Conservation (phyloP, 1,284 basidiomycete species). For the Apiotrichum veenhuisii region DNA sequence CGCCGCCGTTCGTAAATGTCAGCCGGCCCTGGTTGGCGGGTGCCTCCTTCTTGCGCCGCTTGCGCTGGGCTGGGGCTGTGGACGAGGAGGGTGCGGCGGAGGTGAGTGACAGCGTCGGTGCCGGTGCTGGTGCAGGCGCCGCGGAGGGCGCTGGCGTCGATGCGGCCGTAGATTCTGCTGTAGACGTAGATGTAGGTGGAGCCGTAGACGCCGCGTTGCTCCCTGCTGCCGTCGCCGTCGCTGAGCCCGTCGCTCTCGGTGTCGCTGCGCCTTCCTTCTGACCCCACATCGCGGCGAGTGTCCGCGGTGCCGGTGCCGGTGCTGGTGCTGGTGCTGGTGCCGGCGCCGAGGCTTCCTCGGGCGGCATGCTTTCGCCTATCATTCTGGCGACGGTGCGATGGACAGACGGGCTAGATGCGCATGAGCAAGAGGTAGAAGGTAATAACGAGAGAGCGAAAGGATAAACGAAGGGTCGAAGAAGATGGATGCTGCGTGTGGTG, state of each 20-base stretch:
- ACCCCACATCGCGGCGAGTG: constrained; percentile 1
- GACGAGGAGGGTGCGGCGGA: background rate
- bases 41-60: constrained; percentile 16
- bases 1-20: constrained; percentile 12
- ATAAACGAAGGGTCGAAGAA: too few species aligned
- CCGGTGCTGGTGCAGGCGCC: too few species aligned
- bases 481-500: too few species aligned
- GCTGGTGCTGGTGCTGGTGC: background rate
- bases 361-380: too few species aligned
- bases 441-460: too few species aligned
- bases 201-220: background rate
- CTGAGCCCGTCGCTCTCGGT: too few species aligned
- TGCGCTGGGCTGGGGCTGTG: constrained; percentile 3
- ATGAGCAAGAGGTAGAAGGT: too few species aligned
- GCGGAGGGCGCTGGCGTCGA: too few species aligned
- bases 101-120: background rate
- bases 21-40: constrained; percentile 9
- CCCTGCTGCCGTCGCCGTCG: background rate
- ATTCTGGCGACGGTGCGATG: too few species aligned
- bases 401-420: too few species aligned
- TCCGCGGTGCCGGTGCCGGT: background rate
- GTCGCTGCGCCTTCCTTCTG: background rate
- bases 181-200: background rate
- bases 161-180: background rate
- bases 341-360: background rate